These are phyloP conservation scores for Leucogyrophana mollusca DNA, from an alignment of 768 basidiomycete species.

Conservation along the genomic window DNA sequence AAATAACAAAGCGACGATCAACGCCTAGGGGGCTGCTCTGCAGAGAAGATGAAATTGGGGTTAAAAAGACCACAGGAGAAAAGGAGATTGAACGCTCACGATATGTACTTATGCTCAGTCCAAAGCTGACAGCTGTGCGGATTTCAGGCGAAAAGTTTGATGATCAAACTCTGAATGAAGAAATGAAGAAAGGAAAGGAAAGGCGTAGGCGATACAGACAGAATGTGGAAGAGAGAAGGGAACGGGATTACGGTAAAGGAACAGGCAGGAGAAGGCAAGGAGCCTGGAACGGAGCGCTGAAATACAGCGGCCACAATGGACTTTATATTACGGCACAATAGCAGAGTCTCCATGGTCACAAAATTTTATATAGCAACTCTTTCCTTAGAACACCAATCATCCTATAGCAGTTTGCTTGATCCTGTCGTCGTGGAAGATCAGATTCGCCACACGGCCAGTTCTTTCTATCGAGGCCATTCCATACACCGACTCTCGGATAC, in stretches of 20 bases:
- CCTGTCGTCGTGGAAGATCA: neutral
- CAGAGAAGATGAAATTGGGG: constrained; percentile 17
- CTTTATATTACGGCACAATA: constrained; percentile 1
- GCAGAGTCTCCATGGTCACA: constrained; percentile 22
- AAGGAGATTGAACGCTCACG: constrained; percentile 25
- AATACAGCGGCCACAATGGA: neutral
- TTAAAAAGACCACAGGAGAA: constrained; percentile 27
- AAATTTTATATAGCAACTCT: neutral
- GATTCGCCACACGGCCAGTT: too few relatives aligned
- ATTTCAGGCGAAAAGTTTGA: neutral
- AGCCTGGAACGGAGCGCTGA: too few relatives aligned
- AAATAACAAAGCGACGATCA: constrained; percentile 58
- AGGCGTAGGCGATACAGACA: neutral
- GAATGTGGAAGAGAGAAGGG: neutral
- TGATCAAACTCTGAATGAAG: constrained; percentile 2
- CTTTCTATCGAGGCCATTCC: too few relatives aligned
- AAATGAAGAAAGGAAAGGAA: neutral
- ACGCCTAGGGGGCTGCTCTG: constrained; percentile 59
- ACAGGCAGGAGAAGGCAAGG: too few relatives aligned
- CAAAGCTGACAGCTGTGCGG: too few relatives aligned
- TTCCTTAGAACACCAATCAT: constrained; percentile 1
- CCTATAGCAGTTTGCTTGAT: neutral
- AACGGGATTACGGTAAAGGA: neutral
- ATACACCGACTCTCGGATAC: neutral
- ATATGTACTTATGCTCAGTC: neutral